Evolutionary conservation across 192 early-diverging fungal genomes (phyloP).

Genomic region (Rhizophagus clarus): DNA sequence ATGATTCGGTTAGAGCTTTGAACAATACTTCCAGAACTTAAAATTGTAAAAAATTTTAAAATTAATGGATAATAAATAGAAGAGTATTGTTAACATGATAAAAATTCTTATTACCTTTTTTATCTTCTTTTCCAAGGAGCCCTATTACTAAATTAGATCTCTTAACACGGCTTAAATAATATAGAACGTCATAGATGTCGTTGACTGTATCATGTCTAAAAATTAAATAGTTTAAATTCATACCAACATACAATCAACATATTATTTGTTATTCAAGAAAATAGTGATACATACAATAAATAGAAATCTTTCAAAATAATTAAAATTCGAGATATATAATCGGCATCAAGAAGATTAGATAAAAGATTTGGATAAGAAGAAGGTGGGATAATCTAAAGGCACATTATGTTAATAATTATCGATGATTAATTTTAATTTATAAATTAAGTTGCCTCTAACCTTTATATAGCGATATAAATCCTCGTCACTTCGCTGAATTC

Average conservation of each 20-base stretch:
- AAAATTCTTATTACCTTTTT: background rate
- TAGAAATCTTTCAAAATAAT: conserved; percentile 41
- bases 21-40: background rate
- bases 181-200: conserved; percentile 10
- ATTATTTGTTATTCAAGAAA: background rate
- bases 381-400: conserved; percentile 44
- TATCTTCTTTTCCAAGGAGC: conserved; percentile 8
- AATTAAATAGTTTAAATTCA: background rate
- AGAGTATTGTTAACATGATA: background rate
- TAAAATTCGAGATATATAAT: conserved; percentile 53
- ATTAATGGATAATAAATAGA: background rate
- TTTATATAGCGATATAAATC: conserved; percentile 63
- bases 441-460: conserved; percentile 27
- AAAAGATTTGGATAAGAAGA: conserved; percentile 43
- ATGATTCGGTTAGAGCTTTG: background rate
- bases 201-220: conserved; percentile 9
- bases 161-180: background rate
- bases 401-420: background rate
- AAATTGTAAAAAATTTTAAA: background rate
- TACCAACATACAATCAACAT: background rate
- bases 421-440: background rate
- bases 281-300: conserved; percentile 33
- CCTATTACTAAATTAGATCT: background rate
- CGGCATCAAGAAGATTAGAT: conserved; percentile 51
- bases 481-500: conserved; percentile 48